These are phyloP conservation scores for Diaporthe amygdali DNA, from an alignment of 2,329 filamentous ascomycete genomes.

Conservation along the genomic window DNA sequence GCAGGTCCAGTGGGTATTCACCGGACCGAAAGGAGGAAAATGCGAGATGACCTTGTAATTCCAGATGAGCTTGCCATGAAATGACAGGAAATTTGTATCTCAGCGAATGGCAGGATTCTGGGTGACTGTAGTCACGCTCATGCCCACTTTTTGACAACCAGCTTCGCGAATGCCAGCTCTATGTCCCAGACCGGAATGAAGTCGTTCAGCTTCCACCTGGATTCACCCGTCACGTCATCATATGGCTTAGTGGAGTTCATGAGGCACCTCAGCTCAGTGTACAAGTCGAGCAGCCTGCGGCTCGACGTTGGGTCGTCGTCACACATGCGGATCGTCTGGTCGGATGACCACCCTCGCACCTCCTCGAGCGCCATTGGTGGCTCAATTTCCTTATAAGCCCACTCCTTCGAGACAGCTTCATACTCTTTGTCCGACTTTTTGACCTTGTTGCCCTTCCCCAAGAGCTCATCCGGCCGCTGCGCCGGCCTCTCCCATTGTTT, in stretches of 20 bases:
- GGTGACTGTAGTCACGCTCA: neutral
- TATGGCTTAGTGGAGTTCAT: slow-evolving; percentile 1
- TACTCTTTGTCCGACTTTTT: neutral
- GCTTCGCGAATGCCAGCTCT: neutral
- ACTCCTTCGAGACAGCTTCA: neutral
- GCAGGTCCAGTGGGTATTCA: slow-evolving; percentile 24
- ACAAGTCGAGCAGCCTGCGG: neutral
- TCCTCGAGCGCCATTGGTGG: slow-evolving; percentile 1
- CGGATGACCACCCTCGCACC: neutral
- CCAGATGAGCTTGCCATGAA: neutral
- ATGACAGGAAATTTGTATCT: neutral
- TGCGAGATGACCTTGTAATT: slow-evolving; percentile 25
- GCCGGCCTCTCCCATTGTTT: neutral
- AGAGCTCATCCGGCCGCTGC: neutral
- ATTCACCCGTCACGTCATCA: neutral
- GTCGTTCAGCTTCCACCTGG: slow-evolving; percentile 1
- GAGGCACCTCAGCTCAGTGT: neutral
- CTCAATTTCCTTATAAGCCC: neutral
- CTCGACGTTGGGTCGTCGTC: neutral
- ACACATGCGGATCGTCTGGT: neutral
- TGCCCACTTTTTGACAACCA: slow-evolving; percentile 5
- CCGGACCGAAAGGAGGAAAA: slow-evolving; percentile 22
- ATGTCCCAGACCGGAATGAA: slow-evolving; percentile 4
- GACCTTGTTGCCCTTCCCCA: neutral
- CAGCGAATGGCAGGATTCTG: neutral